These are phyloP conservation scores for Lasiosphaeriaceae sp. DNA, from an alignment of 495 filamentous ascomycete species.

Conservation along the genomic window DNA sequence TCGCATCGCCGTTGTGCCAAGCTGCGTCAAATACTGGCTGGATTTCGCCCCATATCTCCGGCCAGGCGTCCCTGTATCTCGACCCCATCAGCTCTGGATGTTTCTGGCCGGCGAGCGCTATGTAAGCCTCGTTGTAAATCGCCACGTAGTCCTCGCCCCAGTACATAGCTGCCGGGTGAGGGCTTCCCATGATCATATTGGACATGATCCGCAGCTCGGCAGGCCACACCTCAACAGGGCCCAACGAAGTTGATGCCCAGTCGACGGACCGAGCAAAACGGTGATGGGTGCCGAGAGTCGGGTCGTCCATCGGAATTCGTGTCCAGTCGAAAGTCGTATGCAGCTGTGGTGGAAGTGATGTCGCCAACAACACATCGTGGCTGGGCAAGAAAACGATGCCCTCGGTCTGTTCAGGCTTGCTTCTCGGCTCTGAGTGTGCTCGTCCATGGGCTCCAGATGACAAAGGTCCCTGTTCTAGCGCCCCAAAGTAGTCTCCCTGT, in stretches of 20 bases:
- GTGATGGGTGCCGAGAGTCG: constrained; percentile 58
- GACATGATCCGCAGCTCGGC: constrained; percentile 61
- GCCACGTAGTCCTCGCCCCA: constrained; percentile 63
- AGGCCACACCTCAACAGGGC: constrained; percentile 62
- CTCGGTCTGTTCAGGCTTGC: constrained; percentile 12
- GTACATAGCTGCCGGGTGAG: constrained; percentile 69
- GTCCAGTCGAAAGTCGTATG: constrained; percentile 65
- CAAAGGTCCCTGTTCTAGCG: constrained; percentile 15
- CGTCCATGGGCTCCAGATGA: constrained; percentile 3
- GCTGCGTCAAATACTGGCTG: constrained; percentile 57
- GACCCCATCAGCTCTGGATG: constrained; percentile 67
- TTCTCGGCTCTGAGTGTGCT: constrained; percentile 22
- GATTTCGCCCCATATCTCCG: constrained; percentile 63
- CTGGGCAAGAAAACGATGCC: constrained; percentile 21
- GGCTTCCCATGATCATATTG: constrained; percentile 66
- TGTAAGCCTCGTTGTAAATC: constrained; percentile 73
- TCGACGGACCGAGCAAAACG: constrained; percentile 61
- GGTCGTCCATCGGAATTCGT: constrained; percentile 50
- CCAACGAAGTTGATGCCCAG: constrained; percentile 61
- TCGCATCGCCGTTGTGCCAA: constrained; percentile 57
- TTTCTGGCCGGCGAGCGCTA: constrained; percentile 62
- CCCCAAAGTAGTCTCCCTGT: constrained; percentile 33
- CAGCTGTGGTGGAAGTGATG: constrained; percentile 20
- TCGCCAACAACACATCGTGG: constrained; percentile 25
- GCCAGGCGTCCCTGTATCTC: constrained; percentile 59